Conservation (phyloP, 1,284 basidiomycete species). For the Hymenochaete sp. region DNA sequence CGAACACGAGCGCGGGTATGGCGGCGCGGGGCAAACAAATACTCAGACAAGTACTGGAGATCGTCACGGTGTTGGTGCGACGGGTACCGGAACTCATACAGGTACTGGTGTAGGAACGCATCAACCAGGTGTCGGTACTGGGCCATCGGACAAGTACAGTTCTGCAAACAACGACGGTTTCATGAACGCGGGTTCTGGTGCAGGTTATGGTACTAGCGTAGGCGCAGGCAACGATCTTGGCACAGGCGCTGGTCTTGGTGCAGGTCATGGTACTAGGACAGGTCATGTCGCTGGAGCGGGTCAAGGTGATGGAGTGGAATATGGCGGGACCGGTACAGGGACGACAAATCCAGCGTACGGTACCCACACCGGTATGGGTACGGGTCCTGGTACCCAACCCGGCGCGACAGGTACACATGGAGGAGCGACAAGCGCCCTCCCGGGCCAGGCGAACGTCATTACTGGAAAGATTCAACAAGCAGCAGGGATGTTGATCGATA, state of each 20-base stretch:
- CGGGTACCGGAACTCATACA: not conserved
- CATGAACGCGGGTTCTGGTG: not conserved
- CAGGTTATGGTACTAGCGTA: not conserved
- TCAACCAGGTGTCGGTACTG: too few relatives aligned
- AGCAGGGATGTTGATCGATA: conserved; percentile 10
- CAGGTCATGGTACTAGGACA: not conserved
- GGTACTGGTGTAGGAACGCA: too few relatives aligned
- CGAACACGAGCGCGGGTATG: not conserved
- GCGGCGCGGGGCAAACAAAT: not conserved
- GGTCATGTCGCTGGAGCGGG: too few relatives aligned
- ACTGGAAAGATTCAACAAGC: conserved; percentile 15
- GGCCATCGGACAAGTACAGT: too few relatives aligned
- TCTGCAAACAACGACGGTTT: too few relatives aligned
- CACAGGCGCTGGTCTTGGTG: not conserved
- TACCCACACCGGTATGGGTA: not conserved
- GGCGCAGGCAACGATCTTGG: not conserved
- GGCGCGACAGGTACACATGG: too few relatives aligned
- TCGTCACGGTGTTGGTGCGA: not conserved
- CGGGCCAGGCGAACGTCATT: conserved; percentile 6
- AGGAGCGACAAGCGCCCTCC: too few relatives aligned
- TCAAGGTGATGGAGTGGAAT: too few relatives aligned
- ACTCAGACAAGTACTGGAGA: not conserved
- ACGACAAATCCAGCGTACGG: not conserved
- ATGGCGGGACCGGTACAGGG: too few relatives aligned
- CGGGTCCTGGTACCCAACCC: too few relatives aligned